These are phyloP conservation scores for Pleurostoma richardsiae DNA, from an alignment of 2,329 filamentous ascomycete species.

Conservation along the genomic window DNA sequence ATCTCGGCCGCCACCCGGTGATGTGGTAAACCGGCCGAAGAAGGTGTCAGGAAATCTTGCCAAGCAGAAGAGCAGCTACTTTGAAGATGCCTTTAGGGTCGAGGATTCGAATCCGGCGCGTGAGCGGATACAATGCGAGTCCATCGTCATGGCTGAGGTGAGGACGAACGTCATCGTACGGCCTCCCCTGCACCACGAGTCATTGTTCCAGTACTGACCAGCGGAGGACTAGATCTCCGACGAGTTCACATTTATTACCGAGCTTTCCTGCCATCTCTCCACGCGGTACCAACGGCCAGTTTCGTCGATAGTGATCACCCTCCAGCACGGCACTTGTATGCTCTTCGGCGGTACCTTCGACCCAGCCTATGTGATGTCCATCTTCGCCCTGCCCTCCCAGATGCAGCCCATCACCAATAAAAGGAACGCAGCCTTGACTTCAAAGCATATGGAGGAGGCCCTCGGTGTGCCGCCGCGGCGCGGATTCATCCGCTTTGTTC, in stretches of 20 bases:
- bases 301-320: slow-evolving; percentile 66
- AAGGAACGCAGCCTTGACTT: slow-evolving; percentile 72
- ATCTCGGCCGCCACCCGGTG: slow-evolving; percentile 32
- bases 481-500: slow-evolving; percentile 68
- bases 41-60: slow-evolving; percentile 12
- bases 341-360: slow-evolving; percentile 71
- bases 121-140: slow-evolving; percentile 46
- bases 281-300: slow-evolving; percentile 71
- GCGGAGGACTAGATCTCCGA: slow-evolving; percentile 61
- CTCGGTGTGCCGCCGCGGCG: slow-evolving; percentile 61
- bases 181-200: background rate
- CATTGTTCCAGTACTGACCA: background rate
- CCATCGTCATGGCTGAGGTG: slow-evolving; percentile 58
- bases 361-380: slow-evolving; percentile 72
- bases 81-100: slow-evolving; percentile 36
- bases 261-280: slow-evolving; percentile 68
- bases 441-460: slow-evolving; percentile 67
- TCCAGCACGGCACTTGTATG: slow-evolving; percentile 73
- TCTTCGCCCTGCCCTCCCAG: slow-evolving; percentile 64
- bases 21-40: slow-evolving; percentile 17
- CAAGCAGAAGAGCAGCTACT: slow-evolving; percentile 36
- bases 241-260: slow-evolving; percentile 68
- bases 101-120: slow-evolving; percentile 26
- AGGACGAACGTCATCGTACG: slow-evolving; percentile 60
- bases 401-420: slow-evolving; percentile 73